Conservation (phyloP, 495 filamentous ascomycete species). For the Glutinoglossum americanum region DNA sequence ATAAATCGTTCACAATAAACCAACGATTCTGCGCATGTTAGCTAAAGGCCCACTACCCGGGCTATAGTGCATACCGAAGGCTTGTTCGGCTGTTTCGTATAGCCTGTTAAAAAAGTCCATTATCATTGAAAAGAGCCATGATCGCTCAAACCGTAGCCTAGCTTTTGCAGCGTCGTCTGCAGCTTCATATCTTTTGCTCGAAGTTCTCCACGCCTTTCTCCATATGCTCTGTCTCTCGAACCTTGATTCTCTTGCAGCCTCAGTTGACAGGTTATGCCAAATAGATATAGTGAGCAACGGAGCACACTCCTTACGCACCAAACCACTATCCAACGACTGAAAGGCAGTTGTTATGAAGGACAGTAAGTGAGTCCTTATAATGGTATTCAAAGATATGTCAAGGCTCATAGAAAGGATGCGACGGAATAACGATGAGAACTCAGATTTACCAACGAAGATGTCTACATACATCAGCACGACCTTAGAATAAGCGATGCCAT, state of each 20-base stretch:
- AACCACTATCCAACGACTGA: slow-evolving; percentile 73
- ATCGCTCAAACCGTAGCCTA: slow-evolving; percentile 72
- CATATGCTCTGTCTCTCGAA: slow-evolving; percentile 47
- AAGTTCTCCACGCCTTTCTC: slow-evolving; percentile 79
- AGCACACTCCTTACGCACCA: slow-evolving; percentile 89
- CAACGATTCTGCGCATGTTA: slow-evolving; percentile 35
- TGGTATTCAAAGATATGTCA: slow-evolving; percentile 47
- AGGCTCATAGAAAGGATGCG: slow-evolving; percentile 78
- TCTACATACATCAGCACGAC: slow-evolving; percentile 22
- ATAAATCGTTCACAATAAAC: slow-evolving; percentile 83
- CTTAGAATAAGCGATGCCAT: background rate
- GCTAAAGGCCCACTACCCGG: background rate
- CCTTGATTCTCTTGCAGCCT: slow-evolving; percentile 39
- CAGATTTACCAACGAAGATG: slow-evolving; percentile 54
- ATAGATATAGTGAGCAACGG: slow-evolving; percentile 85
- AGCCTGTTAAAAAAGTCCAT: slow-evolving; percentile 62
- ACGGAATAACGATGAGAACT: slow-evolving; percentile 81
- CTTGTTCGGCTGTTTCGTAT: slow-evolving; percentile 27
- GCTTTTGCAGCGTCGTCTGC: slow-evolving; percentile 62
- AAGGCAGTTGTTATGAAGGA: slow-evolving; percentile 80
- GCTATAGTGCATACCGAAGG: slow-evolving; percentile 8
- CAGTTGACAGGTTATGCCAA: slow-evolving; percentile 77
- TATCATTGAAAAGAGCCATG: slow-evolving; percentile 77
- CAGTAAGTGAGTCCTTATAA: slow-evolving; percentile 56
- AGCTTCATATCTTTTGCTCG: slow-evolving; percentile 66